Conservation (phyloP, 164 flowering plant species). For the Macadamia tetraphylla region DNA sequence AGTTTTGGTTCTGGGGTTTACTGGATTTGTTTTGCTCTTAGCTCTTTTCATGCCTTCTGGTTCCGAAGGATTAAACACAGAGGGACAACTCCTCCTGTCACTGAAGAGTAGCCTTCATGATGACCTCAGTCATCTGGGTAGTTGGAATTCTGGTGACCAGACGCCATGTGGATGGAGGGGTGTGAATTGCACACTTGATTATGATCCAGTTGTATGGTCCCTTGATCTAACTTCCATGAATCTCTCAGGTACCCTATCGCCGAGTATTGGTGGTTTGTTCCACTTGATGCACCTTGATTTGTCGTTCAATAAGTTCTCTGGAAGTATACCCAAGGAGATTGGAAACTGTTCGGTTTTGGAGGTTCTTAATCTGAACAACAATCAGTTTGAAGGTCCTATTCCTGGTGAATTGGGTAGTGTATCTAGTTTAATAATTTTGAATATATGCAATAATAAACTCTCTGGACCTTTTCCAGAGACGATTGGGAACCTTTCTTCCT, state of each 20-base stretch:
- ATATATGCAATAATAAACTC: conserved; percentile 51
- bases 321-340: conserved; percentile 1
- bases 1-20: not conserved
- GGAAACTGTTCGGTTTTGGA: not conserved
- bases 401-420: conserved; percentile 4
- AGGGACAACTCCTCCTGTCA: conserved; percentile 15
- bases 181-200: conserved; percentile 9
- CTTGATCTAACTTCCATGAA: not conserved
- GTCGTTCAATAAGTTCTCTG: not conserved
- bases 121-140: conserved; percentile 11
- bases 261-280: not conserved
- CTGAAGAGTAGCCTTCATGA: conserved; percentile 18
- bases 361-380: not conserved
- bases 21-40: not conserved
- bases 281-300: not conserved
- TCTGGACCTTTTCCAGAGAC: conserved; percentile 60
- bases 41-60: not conserved
- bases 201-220: not conserved
- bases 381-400: not conserved
- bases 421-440: conserved; percentile 25
- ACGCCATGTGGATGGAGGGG: conserved; percentile 22
- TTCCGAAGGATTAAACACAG: conserved; percentile 12
- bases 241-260: not conserved
- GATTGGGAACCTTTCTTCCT: conserved; percentile 44
- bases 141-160: conserved; percentile 16